phyloP scores from a whole-genome alignment of 1,139 yeast genomes.

The Blastobotrys serpentis region DNA sequence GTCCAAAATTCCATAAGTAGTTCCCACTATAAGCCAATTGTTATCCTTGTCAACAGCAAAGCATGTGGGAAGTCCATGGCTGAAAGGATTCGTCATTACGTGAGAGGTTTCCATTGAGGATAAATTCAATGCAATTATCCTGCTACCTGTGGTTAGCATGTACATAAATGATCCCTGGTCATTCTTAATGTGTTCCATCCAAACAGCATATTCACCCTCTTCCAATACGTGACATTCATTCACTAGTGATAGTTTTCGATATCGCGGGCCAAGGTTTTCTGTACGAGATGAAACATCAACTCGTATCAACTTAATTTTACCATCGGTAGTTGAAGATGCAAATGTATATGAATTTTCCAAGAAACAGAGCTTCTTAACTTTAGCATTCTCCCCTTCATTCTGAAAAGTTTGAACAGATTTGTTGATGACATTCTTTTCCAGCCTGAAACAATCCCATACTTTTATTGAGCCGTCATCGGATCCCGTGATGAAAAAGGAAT shows the following conservation, averaged over 20 bases:
- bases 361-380: slow-evolving; percentile 43
- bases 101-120: slow-evolving; percentile 52
- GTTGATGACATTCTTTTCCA: slow-evolving; percentile 65
- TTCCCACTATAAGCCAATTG: slow-evolving; percentile 71
- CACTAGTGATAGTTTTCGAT: slow-evolving; percentile 13
- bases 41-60: slow-evolving; percentile 56
- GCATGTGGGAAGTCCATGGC: slow-evolving; percentile 64
- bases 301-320: slow-evolving; percentile 56
- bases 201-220: slow-evolving; percentile 45
- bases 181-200: slow-evolving; percentile 43
- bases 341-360: slow-evolving; percentile 63
- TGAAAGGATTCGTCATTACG: slow-evolving; percentile 53
- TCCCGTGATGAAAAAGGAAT: slow-evolving; percentile 71
- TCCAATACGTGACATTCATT: slow-evolving; percentile 10
- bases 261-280: slow-evolving; percentile 17
- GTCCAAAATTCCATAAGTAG: slow-evolving; percentile 67
- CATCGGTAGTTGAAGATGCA: slow-evolving; percentile 67
- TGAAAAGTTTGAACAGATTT: slow-evolving; percentile 47
- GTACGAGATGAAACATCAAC: slow-evolving; percentile 44
- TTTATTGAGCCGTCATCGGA: slow-evolving; percentile 70
- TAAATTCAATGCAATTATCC: slow-evolving; percentile 58
- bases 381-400: slow-evolving; percentile 28
- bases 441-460: slow-evolving; percentile 71
- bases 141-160: slow-evolving; percentile 54
- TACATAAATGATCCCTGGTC: slow-evolving; percentile 35